Percentiles rank a stretch among this genome's conserved stretches.
These are phyloP conservation scores for Alternaria infectoria DNA, from an alignment of 2,329 filamentous ascomycete species.

Conservation along the genomic window DNA sequence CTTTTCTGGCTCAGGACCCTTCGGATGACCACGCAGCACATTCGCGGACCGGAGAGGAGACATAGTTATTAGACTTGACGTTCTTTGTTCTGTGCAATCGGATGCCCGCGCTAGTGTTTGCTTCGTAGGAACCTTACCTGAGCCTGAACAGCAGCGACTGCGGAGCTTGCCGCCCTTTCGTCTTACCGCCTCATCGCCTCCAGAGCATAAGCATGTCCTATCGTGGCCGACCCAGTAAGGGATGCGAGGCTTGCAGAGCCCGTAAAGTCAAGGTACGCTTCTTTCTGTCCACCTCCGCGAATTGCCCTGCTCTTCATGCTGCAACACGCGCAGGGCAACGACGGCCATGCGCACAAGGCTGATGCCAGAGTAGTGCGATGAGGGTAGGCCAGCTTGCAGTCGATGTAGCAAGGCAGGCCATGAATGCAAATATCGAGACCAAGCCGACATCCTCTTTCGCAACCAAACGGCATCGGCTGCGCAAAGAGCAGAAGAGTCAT, in stretches of 20 bases:
- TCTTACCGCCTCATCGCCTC: neutral
- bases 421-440: conserved; percentile 44
- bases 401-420: conserved; percentile 36
- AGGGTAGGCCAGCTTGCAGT: conserved; percentile 37
- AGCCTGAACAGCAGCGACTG: neutral
- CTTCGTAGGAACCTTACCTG: neutral
- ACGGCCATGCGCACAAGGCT: neutral
- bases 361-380: conserved; percentile 35
- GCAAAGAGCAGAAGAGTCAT: conserved; percentile 42
- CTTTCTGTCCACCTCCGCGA: neutral
- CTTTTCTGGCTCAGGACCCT: neutral
- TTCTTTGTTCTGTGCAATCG: neutral
- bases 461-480: conserved; percentile 44
- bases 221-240: conserved; percentile 45
- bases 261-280: conserved; percentile 43
- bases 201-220: conserved; percentile 37
- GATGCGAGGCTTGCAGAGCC: conserved; percentile 42
- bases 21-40: conserved; percentile 1
- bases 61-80: neutral
- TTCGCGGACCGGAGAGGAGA: conserved; percentile 1
- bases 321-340: neutral
- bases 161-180: conserved; percentile 2
- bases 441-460: conserved; percentile 40
- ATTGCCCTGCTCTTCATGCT: too few species aligned
- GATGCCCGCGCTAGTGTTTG: conserved; percentile 3